Base-by-base conservation (phyloP, 805 yeast species). In the Isabelozyma gotoi region DNA sequence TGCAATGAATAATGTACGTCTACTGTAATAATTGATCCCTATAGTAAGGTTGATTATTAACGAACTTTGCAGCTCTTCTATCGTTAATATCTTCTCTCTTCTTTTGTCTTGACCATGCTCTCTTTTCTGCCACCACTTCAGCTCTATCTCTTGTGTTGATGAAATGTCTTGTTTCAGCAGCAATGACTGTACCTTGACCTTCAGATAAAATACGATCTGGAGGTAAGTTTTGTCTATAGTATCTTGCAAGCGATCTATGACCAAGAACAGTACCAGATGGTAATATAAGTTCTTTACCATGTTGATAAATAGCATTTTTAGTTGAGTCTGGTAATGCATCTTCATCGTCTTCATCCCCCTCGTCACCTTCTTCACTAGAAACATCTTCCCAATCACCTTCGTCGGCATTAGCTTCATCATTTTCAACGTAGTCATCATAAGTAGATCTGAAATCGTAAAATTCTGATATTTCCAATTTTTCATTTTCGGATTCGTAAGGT, bases 381-480 rank as follows among this genome's bases (percentile, higher is more conserved):
- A 68, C 66, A 45, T 69, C 75, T 49, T 71, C 76, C 73, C 74
- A 69, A 15, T 63, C 73, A 33, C 56, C 72, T 10, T 52, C 64
- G 6, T 50, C 59, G 7, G 41, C 56, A 1, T 44, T 50, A 16
- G 35, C 49, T 18, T 39, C 29, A 7, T 33, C 51, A 8, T 35
- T 45, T 1, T 19, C 44, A 1, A 44, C 52, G 17, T 41, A 40
- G 37, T 62, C 63, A 8, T 67, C 74, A 55, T 82, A 82, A 1
- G 90, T 73, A 0, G 88, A 75, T 3, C 84, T 71, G 66, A 88
- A 91, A 60, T 92, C 97, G 60, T 94, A 94, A 58, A 85, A 94
- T 33, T 81, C 84, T 0, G 90, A 78, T 36, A 92, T 74, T 56
- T 84, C 85, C 38, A 82, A 76, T 57, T 82, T 82, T 56, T 94